A percentile compares a stretch with the other conserved stretches of the same genome.
phyloP scores from a whole-genome alignment of 2,329 filamentous ascomycete species.

The Cordyceps tenuipes region DNA sequence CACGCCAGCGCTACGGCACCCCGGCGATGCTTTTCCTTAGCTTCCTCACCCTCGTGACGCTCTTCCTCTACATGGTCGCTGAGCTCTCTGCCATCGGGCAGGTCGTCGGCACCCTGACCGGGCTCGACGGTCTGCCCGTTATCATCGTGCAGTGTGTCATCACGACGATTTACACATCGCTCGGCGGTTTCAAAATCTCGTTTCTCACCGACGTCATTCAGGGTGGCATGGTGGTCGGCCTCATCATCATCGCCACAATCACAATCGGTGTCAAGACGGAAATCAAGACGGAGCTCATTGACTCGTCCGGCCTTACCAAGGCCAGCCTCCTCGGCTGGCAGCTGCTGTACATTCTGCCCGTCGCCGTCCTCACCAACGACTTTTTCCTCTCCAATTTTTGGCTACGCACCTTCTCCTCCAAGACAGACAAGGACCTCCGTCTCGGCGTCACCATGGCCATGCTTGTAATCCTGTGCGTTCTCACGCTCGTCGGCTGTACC shows the following conservation, averaged over 20 bases:
- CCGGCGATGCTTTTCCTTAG: constrained; percentile 65
- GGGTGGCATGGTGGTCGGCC: constrained; percentile 65
- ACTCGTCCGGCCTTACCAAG: constrained; percentile 60
- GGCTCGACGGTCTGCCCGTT: constrained; percentile 63
- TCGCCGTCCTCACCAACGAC: constrained; percentile 75
- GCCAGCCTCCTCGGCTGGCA: constrained; percentile 72
- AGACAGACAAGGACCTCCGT: constrained; percentile 69
- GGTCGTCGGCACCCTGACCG: constrained; percentile 66
- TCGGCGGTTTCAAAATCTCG: constrained; percentile 76
- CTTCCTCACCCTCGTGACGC: constrained; percentile 67
- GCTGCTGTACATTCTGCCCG: constrained; percentile 73
- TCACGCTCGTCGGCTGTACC: constrained; percentile 63
- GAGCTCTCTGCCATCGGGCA: constrained; percentile 76
- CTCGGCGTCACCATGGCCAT: constrained; percentile 64
- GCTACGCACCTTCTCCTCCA: constrained; percentile 75
- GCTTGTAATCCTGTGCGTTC: constrained; percentile 55
- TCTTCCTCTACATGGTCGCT: constrained; percentile 82
- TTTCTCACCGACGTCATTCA: constrained; percentile 80
- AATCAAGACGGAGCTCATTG: constrained; percentile 61
- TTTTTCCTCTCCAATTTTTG: constrained; percentile 82
- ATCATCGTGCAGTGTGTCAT: constrained; percentile 71
- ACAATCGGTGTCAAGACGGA: constrained; percentile 68
- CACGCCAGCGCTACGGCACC: constrained; percentile 66
- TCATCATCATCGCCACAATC: constrained; percentile 69
- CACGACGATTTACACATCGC: constrained; percentile 75